These are phyloP conservation scores for Sclerotiophoma versabilis DNA, from an alignment of 2,329 filamentous ascomycete species.

Conservation along the genomic window DNA sequence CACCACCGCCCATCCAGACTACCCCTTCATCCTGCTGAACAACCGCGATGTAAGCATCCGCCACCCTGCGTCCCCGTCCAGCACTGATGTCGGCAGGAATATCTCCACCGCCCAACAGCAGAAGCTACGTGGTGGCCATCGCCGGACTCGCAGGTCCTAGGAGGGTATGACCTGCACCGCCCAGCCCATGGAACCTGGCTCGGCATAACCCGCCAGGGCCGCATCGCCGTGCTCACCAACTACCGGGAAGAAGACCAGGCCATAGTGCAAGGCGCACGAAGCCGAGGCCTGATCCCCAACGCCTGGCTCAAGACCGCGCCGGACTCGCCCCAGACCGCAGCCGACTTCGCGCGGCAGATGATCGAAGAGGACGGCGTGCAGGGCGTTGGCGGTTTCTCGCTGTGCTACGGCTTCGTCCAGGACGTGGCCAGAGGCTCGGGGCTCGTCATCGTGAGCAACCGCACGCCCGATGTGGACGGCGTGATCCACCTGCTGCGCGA, in stretches of 20 bases:
- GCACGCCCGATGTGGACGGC: conserved; percentile 60
- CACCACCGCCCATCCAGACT: conserved; percentile 57
- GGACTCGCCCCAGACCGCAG: conserved; percentile 49
- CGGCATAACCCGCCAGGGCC: conserved; percentile 66
- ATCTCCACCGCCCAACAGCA: conserved; percentile 66
- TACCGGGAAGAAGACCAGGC: conserved; percentile 62
- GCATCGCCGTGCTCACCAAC: conserved; percentile 69
- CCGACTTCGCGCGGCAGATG: conserved; percentile 61
- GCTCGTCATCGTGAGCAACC: conserved; percentile 68
- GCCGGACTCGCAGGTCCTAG: conserved; percentile 63
- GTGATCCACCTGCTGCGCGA: conserved; percentile 60
- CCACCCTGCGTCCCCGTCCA: not conserved
- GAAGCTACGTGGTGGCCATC: conserved; percentile 66
- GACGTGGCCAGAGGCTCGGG: conserved; percentile 50
- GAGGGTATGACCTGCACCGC: conserved; percentile 68
- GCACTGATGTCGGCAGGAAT: conserved; percentile 58
- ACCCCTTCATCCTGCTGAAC: conserved; percentile 59
- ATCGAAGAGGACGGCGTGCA: conserved; percentile 63
- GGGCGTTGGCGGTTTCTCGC: conserved; percentile 68
- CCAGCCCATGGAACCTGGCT: conserved; percentile 69
- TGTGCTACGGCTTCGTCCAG: conserved; percentile 64
- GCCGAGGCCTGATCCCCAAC: conserved; percentile 66
- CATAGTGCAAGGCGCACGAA: conserved; percentile 56
- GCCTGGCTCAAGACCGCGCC: conserved; percentile 60
- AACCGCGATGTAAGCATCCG: conserved; percentile 55